A percentile compares a stretch with the other conserved stretches of the same genome.
Conservation (phyloP, 345 rosid species). For the Eucalyptus viminalis region DNA sequence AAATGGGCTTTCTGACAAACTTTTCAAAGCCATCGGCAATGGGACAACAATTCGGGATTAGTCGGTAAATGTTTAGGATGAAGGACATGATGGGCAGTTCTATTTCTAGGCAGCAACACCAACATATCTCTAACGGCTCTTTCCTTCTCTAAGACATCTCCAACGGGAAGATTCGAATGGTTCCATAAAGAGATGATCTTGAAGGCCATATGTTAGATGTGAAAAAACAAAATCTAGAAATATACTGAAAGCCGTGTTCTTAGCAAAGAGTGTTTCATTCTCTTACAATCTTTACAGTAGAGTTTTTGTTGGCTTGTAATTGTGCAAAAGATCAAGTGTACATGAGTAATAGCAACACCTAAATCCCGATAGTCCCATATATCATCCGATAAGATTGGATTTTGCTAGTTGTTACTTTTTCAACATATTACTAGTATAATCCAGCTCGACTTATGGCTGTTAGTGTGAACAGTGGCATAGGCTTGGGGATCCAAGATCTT, state of each 20-base stretch:
- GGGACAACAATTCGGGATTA: background rate
- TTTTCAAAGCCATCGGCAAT: background rate
- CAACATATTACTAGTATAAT: background rate
- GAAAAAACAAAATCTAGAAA: background rate
- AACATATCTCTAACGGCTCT: background rate
- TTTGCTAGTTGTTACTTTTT: background rate
- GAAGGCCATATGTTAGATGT: background rate
- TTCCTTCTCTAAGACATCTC: background rate
- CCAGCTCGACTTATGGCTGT: rapidly evolving
- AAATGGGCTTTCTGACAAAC: background rate
- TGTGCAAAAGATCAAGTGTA: too few species aligned
- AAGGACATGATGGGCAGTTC: background rate
- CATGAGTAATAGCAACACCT: background rate
- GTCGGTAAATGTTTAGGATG: background rate
- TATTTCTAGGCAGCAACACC: background rate
- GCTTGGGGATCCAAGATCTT: too few species aligned
- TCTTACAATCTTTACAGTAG: background rate
- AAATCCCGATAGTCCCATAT: background rate
- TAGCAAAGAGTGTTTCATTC: background rate
- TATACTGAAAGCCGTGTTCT: background rate
- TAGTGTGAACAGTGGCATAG: rapidly evolving
- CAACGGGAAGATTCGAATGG: background rate
- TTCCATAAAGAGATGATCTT: background rate
- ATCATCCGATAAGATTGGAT: background rate
- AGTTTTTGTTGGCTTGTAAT: background rate